Evolutionary conservation across 139 green algal genomes (phyloP).

Genomic region (Closterium sp.): DNA sequence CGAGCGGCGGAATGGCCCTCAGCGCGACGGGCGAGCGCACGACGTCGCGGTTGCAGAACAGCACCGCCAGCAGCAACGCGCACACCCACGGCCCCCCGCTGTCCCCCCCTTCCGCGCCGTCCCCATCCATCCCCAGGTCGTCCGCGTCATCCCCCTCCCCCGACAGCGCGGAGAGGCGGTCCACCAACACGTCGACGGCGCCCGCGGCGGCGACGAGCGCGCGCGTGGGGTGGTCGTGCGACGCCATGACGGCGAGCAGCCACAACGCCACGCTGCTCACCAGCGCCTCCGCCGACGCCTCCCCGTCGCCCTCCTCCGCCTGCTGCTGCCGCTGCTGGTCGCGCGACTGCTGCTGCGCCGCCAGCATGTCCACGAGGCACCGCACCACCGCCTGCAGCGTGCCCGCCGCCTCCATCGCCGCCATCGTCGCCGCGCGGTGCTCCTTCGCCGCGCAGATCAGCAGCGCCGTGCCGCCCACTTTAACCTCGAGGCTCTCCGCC

Average conservation of each 20-base stretch:
- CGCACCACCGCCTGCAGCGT: conserved; percentile 22
- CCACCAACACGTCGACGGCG: conserved; percentile 25
- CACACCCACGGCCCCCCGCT: conserved; percentile 33
- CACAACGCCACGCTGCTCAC: conserved; percentile 38
- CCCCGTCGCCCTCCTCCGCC: neutral
- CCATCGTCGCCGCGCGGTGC: conserved; percentile 37
- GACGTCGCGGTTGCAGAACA: conserved; percentile 34
- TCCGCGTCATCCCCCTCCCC: conserved; percentile 13
- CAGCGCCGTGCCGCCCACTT: conserved; percentile 39
- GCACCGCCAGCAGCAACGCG: conserved; percentile 36
- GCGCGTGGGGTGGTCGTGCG: conserved; percentile 28
- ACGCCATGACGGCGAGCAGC: conserved; percentile 38
- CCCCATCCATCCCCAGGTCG: neutral
- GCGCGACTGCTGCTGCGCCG: neutral
- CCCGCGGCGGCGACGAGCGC: conserved; percentile 18
- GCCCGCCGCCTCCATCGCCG: conserved; percentile 24
- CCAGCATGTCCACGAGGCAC: conserved; percentile 42
- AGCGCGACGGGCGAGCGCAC: neutral
- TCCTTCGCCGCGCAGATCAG: conserved; percentile 47
- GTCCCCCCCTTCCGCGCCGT: neutral
- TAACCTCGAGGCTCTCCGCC: conserved; percentile 29
- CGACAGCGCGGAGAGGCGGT: conserved; percentile 26
- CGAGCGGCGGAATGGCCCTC: conserved; percentile 21
- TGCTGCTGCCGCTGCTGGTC: neutral
- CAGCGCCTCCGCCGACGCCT: conserved; percentile 3